phyloP scores from a whole-genome alignment of 169 alveolate genomes.

The Cryptosporidium ubiquitum region DNA sequence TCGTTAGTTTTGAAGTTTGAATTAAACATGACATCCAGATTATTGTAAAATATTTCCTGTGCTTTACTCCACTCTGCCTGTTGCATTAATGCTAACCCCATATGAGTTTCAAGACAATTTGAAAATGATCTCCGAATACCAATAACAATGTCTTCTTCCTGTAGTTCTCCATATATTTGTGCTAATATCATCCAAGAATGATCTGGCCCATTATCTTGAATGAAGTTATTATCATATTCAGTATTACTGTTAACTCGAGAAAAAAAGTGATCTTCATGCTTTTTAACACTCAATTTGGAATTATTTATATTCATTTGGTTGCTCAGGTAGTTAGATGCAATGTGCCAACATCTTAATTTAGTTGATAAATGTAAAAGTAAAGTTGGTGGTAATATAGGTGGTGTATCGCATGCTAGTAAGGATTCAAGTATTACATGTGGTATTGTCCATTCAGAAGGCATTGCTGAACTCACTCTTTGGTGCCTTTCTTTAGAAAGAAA shows the following conservation, averaged over 20 bases:
- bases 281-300: neutral
- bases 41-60: constrained; percentile 58
- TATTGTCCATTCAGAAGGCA: constrained; percentile 66
- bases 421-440: constrained; percentile 38
- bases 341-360: constrained; percentile 71
- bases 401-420: constrained; percentile 19
- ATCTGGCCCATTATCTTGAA: constrained; percentile 4
- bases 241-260: neutral
- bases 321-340: constrained; percentile 33
- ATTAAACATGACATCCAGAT: constrained; percentile 13
- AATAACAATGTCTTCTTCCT: constrained; percentile 67
- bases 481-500: constrained; percentile 69
- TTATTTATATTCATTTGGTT: constrained; percentile 1
- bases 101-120: constrained; percentile 65
- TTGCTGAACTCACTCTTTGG: constrained; percentile 67
- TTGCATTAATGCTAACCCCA: constrained; percentile 67
- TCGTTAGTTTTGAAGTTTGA: neutral
- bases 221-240: neutral
- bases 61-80: constrained; percentile 74
- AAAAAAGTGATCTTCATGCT: neutral
- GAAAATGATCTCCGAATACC: constrained; percentile 58
- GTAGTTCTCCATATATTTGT: constrained; percentile 57
- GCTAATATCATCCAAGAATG: constrained; percentile 61
- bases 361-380: constrained; percentile 53
- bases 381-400: constrained; percentile 49